phyloP scores from a whole-genome alignment of 495 filamentous ascomycete species.

The Alectoria sarmentosa region DNA sequence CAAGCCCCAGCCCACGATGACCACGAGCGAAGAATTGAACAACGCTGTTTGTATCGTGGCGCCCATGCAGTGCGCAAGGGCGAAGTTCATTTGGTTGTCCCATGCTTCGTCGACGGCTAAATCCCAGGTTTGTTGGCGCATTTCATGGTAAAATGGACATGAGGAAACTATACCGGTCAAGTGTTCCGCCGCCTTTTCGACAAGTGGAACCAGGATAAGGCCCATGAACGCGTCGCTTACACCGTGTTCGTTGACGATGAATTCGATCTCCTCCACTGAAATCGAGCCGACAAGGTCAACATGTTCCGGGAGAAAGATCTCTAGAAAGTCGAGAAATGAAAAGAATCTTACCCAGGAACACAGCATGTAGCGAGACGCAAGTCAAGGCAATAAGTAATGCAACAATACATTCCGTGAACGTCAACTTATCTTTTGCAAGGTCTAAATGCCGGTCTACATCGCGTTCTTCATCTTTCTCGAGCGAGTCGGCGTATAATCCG shows the following conservation, averaged over 20 bases:
- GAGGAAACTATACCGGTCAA: slow-evolving; percentile 41
- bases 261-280: slow-evolving; percentile 65
- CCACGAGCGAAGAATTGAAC: slow-evolving; percentile 76
- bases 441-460: slow-evolving; percentile 66
- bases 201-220: slow-evolving; percentile 65
- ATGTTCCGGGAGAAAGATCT: background rate
- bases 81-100: slow-evolving; percentile 84
- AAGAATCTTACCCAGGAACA: slow-evolving; percentile 47
- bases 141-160: background rate
- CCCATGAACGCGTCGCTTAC: slow-evolving; percentile 78
- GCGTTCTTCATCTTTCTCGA: slow-evolving; percentile 62
- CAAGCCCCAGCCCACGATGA: slow-evolving; percentile 81
- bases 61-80: slow-evolving; percentile 81
- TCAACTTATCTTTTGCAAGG: slow-evolving; percentile 60
- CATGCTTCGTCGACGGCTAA: slow-evolving; percentile 81
- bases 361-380: slow-evolving; percentile 72
- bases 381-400: slow-evolving; percentile 60
- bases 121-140: background rate
- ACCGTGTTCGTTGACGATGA: slow-evolving; percentile 53
- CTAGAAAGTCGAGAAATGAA: background rate
- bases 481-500: slow-evolving; percentile 63
- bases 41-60: slow-evolving; percentile 86
- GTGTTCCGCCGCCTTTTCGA: slow-evolving; percentile 90
- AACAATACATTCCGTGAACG: slow-evolving; percentile 64
- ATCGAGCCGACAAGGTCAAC: background rate